Conservation (phyloP, 139 green algal genomes). For the Tetraselmis striata region DNA sequence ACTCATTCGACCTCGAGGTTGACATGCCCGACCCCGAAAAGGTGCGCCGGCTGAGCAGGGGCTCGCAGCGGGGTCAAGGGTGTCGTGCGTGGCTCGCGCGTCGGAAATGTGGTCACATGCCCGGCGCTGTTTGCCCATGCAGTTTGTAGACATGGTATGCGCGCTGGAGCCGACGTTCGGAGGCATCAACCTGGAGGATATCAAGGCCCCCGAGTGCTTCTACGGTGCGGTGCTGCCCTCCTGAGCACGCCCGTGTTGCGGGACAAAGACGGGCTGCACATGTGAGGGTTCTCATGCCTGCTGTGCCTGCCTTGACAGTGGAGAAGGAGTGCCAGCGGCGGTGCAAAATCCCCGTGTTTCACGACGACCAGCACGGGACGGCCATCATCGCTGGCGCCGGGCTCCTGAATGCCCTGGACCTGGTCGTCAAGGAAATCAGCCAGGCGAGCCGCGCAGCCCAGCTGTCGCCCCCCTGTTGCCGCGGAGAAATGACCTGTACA, state of each 20-base stretch:
- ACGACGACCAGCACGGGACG: slow-evolving; percentile 34
- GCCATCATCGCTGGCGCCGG: slow-evolving; percentile 36
- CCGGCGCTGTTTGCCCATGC: too few relatives aligned
- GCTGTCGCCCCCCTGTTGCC: too few relatives aligned
- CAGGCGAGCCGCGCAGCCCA: slow-evolving; percentile 18
- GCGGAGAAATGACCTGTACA: too few relatives aligned
- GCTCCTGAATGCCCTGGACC: slow-evolving; percentile 34
- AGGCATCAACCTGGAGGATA: slow-evolving; percentile 44
- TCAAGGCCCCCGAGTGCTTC: slow-evolving; percentile 45
- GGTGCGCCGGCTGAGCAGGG: not conserved
- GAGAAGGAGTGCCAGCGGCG: slow-evolving; percentile 23
- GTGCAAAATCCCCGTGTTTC: slow-evolving; percentile 35
- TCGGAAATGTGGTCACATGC: not conserved
- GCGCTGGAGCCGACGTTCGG: slow-evolving; percentile 36
- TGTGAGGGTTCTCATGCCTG: not conserved
- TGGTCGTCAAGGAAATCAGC: slow-evolving; percentile 29
- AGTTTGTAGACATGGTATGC: slow-evolving; percentile 26
- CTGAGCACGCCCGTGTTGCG: too few relatives aligned
- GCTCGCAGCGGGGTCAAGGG: not conserved
- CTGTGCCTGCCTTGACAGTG: slow-evolving; percentile 3
- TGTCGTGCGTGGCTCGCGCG: not conserved
- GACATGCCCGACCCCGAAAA: slow-evolving; percentile 15
- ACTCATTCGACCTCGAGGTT: slow-evolving; percentile 39
- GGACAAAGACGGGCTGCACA: too few relatives aligned
- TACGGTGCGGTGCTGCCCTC: slow-evolving; percentile 1